phyloP scores from a whole-genome alignment of 257 asterid genomes.

The Asclepias syriaca region DNA sequence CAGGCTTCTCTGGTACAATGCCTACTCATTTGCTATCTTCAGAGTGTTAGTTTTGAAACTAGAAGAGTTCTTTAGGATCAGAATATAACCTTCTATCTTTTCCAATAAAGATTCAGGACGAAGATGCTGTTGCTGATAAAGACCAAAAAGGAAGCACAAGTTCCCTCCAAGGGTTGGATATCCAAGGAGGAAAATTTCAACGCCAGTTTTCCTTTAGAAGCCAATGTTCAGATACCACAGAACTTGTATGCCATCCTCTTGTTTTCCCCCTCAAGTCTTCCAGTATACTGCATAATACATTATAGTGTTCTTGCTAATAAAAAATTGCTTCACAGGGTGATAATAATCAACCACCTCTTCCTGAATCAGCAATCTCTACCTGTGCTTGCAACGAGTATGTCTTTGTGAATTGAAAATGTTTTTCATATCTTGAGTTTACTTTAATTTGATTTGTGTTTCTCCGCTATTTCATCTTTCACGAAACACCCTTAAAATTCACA shows the following conservation, averaged over 20 bases:
- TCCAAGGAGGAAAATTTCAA: constrained; percentile 45
- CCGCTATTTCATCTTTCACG: neutral
- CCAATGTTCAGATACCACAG: constrained; percentile 64
- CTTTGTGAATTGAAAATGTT: constrained; percentile 18
- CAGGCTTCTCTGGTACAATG: constrained; percentile 56
- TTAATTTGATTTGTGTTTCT: constrained; percentile 3
- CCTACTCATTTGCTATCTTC: constrained; percentile 9
- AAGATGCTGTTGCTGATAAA: constrained; percentile 55
- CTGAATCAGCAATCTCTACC: constrained; percentile 37
- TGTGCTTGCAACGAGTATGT: constrained; percentile 45
- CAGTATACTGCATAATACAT: constrained; percentile 2
- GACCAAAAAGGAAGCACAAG: constrained; percentile 47
- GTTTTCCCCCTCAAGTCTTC: neutral
- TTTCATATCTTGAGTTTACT: neutral
- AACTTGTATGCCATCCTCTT: constrained; percentile 43
- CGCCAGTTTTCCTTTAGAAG: constrained; percentile 58
- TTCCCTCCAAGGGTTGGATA: constrained; percentile 22
- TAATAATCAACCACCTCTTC: constrained; percentile 40
- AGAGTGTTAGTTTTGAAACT: neutral
- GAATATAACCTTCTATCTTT: constrained; percentile 2
- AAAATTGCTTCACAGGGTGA: constrained; percentile 60
- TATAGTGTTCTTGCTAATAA: constrained; percentile 20
- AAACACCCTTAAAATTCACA: neutral
- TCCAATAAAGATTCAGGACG: constrained; percentile 62
- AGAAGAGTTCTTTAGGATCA: neutral